A percentile compares a stretch with the other conserved stretches of the same genome.
These are phyloP conservation scores for Pisolithus microcarpus DNA, from an alignment of 768 basidiomycete genomes.

Conservation along the genomic window DNA sequence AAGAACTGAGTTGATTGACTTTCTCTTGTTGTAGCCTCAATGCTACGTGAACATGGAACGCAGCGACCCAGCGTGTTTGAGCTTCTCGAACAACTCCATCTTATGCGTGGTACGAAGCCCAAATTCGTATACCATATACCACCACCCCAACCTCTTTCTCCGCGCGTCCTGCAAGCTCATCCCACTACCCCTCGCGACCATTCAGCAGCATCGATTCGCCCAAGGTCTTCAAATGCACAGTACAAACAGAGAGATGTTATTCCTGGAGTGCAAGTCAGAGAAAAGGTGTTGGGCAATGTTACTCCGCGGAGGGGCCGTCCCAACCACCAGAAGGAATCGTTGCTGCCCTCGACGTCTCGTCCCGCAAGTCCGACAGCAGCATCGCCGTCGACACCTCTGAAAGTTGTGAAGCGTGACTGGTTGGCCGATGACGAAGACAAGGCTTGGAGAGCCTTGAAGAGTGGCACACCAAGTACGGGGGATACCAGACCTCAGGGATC, in stretches of 20 bases:
- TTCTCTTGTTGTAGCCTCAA: constrained; percentile 51
- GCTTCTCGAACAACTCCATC: constrained; percentile 74
- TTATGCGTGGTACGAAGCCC: constrained; percentile 81
- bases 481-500: constrained; percentile 19
- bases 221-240: constrained; percentile 16
- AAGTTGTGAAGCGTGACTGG: constrained; percentile 24
- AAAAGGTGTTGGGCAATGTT: constrained; percentile 63
- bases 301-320: constrained; percentile 74
- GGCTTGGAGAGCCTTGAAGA: constrained; percentile 40
- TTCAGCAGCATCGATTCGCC: constrained; percentile 35
- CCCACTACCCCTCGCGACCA: constrained; percentile 28
- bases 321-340: constrained; percentile 29
- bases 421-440: constrained; percentile 39
- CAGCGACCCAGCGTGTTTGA: constrained; percentile 88
- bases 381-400: constrained; percentile 9
- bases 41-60: constrained; percentile 86
- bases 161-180: constrained; percentile 30
- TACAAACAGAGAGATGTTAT: constrained; percentile 24
- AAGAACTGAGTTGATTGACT: constrained; percentile 7
- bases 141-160: constrained; percentile 39
- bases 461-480: constrained; percentile 9
- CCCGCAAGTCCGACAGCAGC: constrained; percentile 16
- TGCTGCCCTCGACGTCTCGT: constrained; percentile 28
- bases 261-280: constrained; percentile 61
- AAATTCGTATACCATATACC: constrained; percentile 62